phyloP scores from a whole-genome alignment of 1,284 basidiomycete species.

The Volvariella surrecta region DNA sequence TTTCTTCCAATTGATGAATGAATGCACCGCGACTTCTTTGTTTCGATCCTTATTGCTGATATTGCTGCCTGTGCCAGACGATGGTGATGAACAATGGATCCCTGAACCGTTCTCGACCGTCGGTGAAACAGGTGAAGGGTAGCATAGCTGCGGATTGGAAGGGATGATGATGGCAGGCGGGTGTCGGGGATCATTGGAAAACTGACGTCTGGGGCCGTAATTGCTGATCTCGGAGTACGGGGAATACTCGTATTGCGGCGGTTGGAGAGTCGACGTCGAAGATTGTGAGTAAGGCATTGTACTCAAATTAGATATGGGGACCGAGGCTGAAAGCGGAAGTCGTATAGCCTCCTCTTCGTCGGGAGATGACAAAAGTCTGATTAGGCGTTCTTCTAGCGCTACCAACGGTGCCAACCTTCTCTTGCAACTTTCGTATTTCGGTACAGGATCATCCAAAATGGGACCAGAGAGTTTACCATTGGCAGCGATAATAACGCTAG shows the following conservation, averaged over 20 bases:
- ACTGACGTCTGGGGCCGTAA: slow-evolving; percentile 8
- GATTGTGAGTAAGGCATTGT: slow-evolving; percentile 23
- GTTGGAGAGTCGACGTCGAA: too few species aligned
- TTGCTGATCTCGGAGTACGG: slow-evolving; percentile 18
- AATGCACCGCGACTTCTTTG: slow-evolving; percentile 54
- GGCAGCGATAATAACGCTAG: slow-evolving; percentile 40
- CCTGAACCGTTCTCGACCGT: slow-evolving; percentile 11
- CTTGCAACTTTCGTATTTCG: slow-evolving; percentile 55
- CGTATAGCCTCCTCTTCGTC: slow-evolving; percentile 54
- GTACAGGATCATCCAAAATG: slow-evolving; percentile 36
- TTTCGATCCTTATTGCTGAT: slow-evolving; percentile 18
- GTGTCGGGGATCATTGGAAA: slow-evolving; percentile 29
- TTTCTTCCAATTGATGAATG: slow-evolving; percentile 67
- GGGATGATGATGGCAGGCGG: slow-evolving; percentile 42
- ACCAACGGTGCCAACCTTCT: slow-evolving; percentile 52
- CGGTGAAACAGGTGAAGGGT: slow-evolving; percentile 26
- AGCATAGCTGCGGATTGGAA: slow-evolving; percentile 18
- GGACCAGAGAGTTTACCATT: slow-evolving; percentile 36
- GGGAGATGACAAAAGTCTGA: slow-evolving; percentile 49
- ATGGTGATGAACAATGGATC: slow-evolving; percentile 14
- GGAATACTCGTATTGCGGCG: slow-evolving; percentile 2
- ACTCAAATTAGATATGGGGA: slow-evolving; percentile 13
- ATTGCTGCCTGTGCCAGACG: slow-evolving; percentile 19
- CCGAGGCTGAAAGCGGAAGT: slow-evolving; percentile 20
- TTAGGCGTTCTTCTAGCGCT: slow-evolving; percentile 60